Evolutionary conservation across 441 rosid genomes (phyloP).

Genomic region (Brassica hybrid): DNA sequence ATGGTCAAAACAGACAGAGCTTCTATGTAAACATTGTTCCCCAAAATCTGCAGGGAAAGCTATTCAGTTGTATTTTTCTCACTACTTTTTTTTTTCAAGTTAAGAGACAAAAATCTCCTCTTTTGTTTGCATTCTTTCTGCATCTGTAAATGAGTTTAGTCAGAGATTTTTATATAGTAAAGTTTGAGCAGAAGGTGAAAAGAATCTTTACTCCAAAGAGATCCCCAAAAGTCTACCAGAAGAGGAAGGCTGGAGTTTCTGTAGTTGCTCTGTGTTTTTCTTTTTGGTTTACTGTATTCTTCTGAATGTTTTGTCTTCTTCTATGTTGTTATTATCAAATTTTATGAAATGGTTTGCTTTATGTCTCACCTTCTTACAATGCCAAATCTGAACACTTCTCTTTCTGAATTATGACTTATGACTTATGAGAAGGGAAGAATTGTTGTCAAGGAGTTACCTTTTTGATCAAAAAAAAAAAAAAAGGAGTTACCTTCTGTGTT

Average conservation of each 20-base stretch:
- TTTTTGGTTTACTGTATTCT: neutral
- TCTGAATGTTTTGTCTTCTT: slow-evolving; percentile 21
- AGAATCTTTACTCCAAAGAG: slow-evolving; percentile 20
- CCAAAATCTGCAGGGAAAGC: slow-evolving; percentile 22
- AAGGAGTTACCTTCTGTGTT: neutral
- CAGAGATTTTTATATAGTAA: slow-evolving; percentile 41
- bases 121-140: slow-evolving; percentile 25
- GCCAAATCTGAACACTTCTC: neutral
- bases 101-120: neutral
- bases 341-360: neutral
- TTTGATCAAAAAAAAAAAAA: too few relatives aligned
- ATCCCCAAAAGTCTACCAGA: slow-evolving; percentile 21
- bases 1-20: slow-evolving; percentile 15
- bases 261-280: neutral
- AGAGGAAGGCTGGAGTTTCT: slow-evolving; percentile 32
- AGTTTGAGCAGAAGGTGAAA: slow-evolving; percentile 37
- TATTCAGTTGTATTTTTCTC: slow-evolving; percentile 30
- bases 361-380: neutral
- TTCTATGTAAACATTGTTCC: slow-evolving; percentile 11
- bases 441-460: too few relatives aligned
- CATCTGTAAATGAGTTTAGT: slow-evolving; percentile 45
- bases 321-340: slow-evolving; percentile 20
- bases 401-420: neutral
- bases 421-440: too few relatives aligned
- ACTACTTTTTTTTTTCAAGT: neutral